A percentile compares a stretch with the other conserved stretches of the same genome.
Evolutionary conservation across 176 grass and related monocot species (phyloP).

Genomic region (Musa troglodytarum): DNA sequence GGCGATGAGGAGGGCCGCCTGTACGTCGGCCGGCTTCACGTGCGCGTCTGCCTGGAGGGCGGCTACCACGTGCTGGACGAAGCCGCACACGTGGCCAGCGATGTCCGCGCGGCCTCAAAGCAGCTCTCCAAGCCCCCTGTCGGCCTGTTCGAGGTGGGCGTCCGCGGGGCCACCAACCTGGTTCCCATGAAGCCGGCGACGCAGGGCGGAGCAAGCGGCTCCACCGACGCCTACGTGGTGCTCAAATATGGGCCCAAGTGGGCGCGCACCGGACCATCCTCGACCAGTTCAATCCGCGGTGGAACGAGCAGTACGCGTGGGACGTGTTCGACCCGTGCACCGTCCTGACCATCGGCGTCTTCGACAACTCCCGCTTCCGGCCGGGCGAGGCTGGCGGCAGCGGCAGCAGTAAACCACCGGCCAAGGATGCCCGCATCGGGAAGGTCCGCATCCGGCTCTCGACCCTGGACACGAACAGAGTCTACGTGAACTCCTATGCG

Average conservation of each 20-base stretch:
- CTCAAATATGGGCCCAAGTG: constrained; percentile 96
- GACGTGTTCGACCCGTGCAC: constrained; percentile 98
- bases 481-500: constrained; percentile 52
- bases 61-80: constrained; percentile 99
- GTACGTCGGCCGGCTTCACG: constrained; percentile 87
- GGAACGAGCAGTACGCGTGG: constrained; percentile 99
- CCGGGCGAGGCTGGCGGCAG: neutral
- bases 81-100: constrained; percentile 84
- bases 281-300: constrained; percentile 93
- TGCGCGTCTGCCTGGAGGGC: constrained; percentile 85
- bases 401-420: constrained; percentile 2
- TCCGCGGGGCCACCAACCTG: constrained; percentile 72
- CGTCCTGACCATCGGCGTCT: constrained; percentile 87
- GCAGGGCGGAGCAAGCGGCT: constrained; percentile 64
- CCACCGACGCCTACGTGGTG: constrained; percentile 87
- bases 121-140: constrained; percentile 91
- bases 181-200: constrained; percentile 81
- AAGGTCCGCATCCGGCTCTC: constrained; percentile 89
- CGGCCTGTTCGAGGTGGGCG: constrained; percentile 80
- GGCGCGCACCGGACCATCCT: constrained; percentile 86
- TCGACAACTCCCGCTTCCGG: constrained; percentile 88
- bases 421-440: constrained; percentile 61
- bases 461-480: constrained; percentile 76
- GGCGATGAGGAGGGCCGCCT: constrained; percentile 64
- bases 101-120: constrained; percentile 90